phyloP scores from a whole-genome alignment of 345 rosid species.

The Combretum micranthum region DNA sequence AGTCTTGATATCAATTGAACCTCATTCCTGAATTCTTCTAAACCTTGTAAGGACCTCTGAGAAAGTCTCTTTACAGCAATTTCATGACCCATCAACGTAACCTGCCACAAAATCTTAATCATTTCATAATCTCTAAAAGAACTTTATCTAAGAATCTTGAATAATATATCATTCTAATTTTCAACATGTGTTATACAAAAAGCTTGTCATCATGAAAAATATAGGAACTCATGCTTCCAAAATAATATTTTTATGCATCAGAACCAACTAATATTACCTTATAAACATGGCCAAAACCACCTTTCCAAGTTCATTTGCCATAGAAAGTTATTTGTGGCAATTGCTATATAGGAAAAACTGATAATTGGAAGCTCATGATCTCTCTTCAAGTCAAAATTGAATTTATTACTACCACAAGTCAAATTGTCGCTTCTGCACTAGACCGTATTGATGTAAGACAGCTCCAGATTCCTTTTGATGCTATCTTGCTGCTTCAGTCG shows the following conservation, averaged over 20 bases:
- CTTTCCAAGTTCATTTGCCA: conserved; percentile 21
- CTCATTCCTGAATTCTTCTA: conserved; percentile 22
- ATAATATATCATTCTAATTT: too few relatives aligned
- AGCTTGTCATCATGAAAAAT: too few relatives aligned
- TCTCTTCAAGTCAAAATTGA: not conserved
- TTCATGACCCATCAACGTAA: conserved; percentile 1
- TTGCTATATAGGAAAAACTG: conserved; percentile 9
- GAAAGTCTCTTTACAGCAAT: conserved; percentile 22
- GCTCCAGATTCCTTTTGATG: not conserved
- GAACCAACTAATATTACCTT: conserved; percentile 7
- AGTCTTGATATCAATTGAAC: conserved; percentile 20
- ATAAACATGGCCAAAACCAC: conserved; percentile 31
- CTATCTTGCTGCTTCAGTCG: not conserved
- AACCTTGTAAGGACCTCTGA: conserved; percentile 18
- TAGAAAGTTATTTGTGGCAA: conserved; percentile 22
- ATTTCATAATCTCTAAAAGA: not conserved
- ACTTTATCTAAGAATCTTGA: not conserved
- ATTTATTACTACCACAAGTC: not conserved
- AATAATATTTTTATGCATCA: not conserved
- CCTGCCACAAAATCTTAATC: conserved; percentile 1
- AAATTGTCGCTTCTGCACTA: not conserved
- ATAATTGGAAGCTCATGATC: conserved; percentile 6
- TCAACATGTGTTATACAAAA: too few relatives aligned
- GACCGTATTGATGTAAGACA: conserved; percentile 3
- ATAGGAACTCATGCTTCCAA: not conserved